Evolutionary conservation across 2,329 filamentous ascomycete genomes (phyloP).

Genomic region (Aspergillus neotritici): DNA sequence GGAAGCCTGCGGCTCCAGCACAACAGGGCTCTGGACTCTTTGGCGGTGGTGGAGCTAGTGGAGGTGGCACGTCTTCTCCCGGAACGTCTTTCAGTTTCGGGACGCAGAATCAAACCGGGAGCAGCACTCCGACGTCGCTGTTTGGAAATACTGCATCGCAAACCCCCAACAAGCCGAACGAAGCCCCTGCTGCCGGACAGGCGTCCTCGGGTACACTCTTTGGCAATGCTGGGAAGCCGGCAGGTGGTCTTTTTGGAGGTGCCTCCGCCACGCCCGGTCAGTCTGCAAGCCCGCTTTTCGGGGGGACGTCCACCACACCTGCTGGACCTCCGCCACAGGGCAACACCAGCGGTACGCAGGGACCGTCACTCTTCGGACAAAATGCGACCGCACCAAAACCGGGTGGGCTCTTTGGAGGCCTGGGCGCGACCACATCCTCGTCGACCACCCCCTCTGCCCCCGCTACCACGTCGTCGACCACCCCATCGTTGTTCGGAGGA

Average conservation of each 20-base stretch:
- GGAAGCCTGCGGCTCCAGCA: constrained; percentile 18
- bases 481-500: constrained; percentile 19
- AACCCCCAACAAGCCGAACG: constrained; percentile 36
- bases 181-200: constrained; percentile 29
- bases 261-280: constrained; percentile 36
- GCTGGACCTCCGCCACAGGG: constrained; percentile 44
- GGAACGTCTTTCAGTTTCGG: constrained; percentile 30
- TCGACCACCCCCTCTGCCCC: constrained; percentile 16
- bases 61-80: constrained; percentile 2
- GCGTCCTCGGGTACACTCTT: constrained; percentile 30
- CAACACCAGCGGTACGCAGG: constrained; percentile 22
- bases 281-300: constrained; percentile 31
- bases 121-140: constrained; percentile 19
- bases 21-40: constrained; percentile 22
- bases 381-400: constrained; percentile 21
- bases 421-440: constrained; percentile 21
- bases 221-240: constrained; percentile 23
- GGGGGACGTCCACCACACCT: constrained; percentile 45
- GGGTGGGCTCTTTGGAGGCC: constrained; percentile 22
- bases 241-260: constrained; percentile 29
- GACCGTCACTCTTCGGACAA: constrained; percentile 25
- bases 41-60: constrained; percentile 20
- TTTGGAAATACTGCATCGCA: constrained; percentile 25
- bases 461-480: constrained; percentile 19
- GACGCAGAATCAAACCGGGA: constrained; percentile 20